These are phyloP conservation scores for Dujonia santamariae DNA, from an alignment of 1,139 yeast species.

Conservation along the genomic window DNA sequence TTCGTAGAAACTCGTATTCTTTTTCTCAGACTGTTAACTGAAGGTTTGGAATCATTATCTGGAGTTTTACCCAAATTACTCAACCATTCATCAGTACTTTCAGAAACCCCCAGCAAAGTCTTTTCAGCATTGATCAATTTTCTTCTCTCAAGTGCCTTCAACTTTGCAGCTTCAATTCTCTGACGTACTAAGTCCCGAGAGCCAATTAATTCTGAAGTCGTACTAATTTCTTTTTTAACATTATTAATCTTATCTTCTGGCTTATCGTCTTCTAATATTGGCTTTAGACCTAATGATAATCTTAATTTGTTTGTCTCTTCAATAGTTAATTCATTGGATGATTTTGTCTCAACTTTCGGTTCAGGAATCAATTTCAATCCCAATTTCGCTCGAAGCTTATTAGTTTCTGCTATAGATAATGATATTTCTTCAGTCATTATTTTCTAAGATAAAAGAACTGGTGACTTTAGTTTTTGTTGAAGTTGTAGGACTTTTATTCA, in stretches of 20 bases:
- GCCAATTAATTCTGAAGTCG: constrained; percentile 6
- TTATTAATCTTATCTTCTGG: neutral
- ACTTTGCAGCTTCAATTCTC: constrained; percentile 17
- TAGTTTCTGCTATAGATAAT: constrained; percentile 37
- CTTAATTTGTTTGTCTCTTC: constrained; percentile 56
- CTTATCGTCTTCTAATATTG: constrained; percentile 19
- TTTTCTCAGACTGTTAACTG: constrained; percentile 2
- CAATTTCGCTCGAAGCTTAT: constrained; percentile 28
- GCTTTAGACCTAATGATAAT: constrained; percentile 45
- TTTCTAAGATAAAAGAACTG: neutral
- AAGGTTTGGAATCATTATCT: too few species aligned
- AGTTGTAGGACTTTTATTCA: too few species aligned
- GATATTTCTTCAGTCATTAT: constrained; percentile 25
- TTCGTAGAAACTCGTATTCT: constrained; percentile 5
- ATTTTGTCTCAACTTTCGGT: neutral
- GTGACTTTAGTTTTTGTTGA: neutral
- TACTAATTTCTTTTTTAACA: constrained; percentile 4
- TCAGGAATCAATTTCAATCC: constrained; percentile 30
- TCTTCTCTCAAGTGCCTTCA: constrained; percentile 17
- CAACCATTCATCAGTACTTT: constrained; percentile 40
- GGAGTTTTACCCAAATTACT: constrained; percentile 16
- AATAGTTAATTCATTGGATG: constrained; percentile 28
- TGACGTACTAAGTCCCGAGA: constrained; percentile 12
- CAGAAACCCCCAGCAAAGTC: constrained; percentile 4
- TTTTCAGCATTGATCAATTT: constrained; percentile 13